Base-by-base conservation (phyloP, 1,284 basidiomycete species). In the Trichosporon sp. region DNA sequence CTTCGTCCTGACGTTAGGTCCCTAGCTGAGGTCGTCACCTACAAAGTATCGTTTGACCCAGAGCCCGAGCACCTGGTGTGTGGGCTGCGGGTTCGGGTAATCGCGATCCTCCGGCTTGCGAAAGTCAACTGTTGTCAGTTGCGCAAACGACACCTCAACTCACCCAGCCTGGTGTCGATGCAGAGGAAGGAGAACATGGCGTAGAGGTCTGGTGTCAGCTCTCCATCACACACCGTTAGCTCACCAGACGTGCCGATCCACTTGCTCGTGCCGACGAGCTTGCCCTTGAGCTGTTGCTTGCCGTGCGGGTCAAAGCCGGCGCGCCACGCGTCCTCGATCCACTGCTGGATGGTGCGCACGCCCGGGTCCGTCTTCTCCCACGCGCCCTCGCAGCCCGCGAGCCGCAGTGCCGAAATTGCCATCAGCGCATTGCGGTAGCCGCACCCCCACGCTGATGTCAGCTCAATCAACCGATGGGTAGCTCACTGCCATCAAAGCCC, bases 361-460 rank as follows among this genome's bases (percentile, higher is more conserved):
- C 92, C 86, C 1, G 92, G 92, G 2, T 77, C 82, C 6, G 85
- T 82, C 2, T 64, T 53, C 25, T 73, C 60, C 67, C 80, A 80
- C 1, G 77, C 58, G 2, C 67, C 21, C 11, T 65, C 63, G 67
- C 80, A 78, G 1, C 65, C 51, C 58, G 86, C 85, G 84, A 91
- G 87, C 23, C 67, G 66, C 18, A 95, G 85, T 5, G 88, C 86
- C 0, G 90, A 85, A 72, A 92, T 92, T 3, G 86, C 85, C 90
- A 95, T 95, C 68, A 92, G 75, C 75, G 90, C 93, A 78, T 94
- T 95, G 34, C 92, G 89, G 78, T 95, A 94, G 18, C 83, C 82
- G 68, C 83, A 84, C 13, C 83, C 82, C 82, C 83, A 84, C 6
- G 76, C 77, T 78, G 38, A 6, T 62, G 62, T 71, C 67, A 71